Evolutionary conservation across 106 monocot species (phyloP).

Genomic region (Narthecium ossifragum): DNA sequence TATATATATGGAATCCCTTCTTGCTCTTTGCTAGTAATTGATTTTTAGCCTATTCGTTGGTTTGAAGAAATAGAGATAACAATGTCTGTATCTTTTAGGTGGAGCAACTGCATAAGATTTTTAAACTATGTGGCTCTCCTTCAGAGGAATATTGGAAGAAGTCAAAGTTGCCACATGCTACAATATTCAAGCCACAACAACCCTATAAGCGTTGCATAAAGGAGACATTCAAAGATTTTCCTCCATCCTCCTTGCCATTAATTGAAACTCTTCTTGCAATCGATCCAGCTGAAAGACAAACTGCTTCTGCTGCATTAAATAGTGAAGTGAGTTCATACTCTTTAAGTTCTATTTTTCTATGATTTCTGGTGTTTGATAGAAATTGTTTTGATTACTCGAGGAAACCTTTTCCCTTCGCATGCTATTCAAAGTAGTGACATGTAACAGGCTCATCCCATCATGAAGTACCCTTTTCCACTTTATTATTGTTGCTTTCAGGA

Average conservation of each 20-base stretch:
- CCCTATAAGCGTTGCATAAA: slow-evolving; percentile 34
- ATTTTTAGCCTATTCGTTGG: too few relatives aligned
- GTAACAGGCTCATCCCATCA: too few relatives aligned
- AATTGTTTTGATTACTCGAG: too few relatives aligned
- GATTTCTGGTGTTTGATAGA: too few relatives aligned
- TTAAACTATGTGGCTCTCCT: slow-evolving; percentile 40
- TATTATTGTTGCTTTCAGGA: too few relatives aligned
- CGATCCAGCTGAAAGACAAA: slow-evolving; percentile 39
- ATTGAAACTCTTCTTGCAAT: slow-evolving; percentile 26
- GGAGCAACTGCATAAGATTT: slow-evolving; percentile 51
- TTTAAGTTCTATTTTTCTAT: neutral
- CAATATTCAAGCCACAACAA: slow-evolving; percentile 42
- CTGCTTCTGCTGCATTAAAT: slow-evolving; percentile 30
- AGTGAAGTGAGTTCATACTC: slow-evolving; percentile 31
- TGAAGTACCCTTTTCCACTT: too few relatives aligned
- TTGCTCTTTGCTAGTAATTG: too few relatives aligned
- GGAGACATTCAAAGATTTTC: slow-evolving; percentile 42
- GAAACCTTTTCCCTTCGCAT: too few relatives aligned
- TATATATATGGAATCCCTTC: too few relatives aligned
- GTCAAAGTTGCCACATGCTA: slow-evolving; percentile 17
- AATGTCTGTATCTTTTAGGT: slow-evolving; percentile 13
- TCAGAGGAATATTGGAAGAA: slow-evolving; percentile 13
- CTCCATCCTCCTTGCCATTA: slow-evolving; percentile 30
- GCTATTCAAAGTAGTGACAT: too few relatives aligned
- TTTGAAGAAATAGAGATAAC: too few relatives aligned